phyloP scores from a whole-genome alignment of 2,329 filamentous ascomycete species.

The Apiospora saccharicola region DNA sequence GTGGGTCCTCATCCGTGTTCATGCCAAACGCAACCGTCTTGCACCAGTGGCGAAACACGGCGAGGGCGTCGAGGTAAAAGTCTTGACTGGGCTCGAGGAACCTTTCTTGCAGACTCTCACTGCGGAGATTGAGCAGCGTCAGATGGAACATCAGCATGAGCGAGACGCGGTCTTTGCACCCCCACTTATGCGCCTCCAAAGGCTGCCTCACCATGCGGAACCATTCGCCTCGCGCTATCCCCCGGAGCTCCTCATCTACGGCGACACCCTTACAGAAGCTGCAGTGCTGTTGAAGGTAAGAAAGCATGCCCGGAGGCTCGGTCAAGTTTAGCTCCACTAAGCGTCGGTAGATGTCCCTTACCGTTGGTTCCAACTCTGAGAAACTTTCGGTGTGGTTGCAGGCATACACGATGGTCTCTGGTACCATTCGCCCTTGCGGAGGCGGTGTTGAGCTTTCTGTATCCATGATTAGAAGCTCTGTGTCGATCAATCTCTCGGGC shows the following conservation, averaged over 20 bases:
- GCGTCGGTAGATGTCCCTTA: neutral
- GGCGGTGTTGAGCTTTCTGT: neutral
- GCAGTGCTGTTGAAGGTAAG: neutral
- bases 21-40: neutral
- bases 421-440: neutral
- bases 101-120: too few species aligned
- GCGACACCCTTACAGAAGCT: neutral
- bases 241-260: neutral
- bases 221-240: neutral
- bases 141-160: neutral
- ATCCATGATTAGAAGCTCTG: neutral
- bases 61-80: neutral
- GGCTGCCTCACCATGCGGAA: neutral
- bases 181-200: neutral
- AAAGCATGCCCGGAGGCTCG: neutral
- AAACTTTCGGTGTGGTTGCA: neutral
- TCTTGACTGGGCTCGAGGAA: too few species aligned
- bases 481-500: neutral
- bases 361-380: neutral
- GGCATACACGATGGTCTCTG: neutral
- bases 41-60: neutral
- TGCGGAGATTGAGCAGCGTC: too few species aligned
- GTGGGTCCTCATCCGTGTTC: neutral
- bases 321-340: neutral
- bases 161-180: neutral